Conservation (phyloP, 2,329 filamentous ascomycete genomes). For the Aspergillus caelatus region DNA sequence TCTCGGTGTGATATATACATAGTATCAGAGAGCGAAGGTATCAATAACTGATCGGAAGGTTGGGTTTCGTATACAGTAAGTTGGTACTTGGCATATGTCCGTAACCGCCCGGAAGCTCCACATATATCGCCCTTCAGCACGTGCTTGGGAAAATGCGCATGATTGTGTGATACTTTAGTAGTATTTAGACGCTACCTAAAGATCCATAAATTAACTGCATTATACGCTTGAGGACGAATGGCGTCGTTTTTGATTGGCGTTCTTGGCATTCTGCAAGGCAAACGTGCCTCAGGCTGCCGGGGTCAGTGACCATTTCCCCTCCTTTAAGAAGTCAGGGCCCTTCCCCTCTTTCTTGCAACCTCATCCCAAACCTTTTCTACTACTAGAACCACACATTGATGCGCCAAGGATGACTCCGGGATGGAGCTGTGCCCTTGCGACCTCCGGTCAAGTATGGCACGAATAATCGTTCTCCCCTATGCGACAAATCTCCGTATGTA, state of each 20-base stretch:
- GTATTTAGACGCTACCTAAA: not conserved
- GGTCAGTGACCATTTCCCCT: not conserved
- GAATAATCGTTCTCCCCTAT: constrained; percentile 5
- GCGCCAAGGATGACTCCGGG: constrained; percentile 3
- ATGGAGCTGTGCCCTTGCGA: constrained; percentile 5
- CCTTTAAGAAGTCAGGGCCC: not conserved
- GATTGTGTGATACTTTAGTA: not conserved
- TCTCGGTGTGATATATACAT: not conserved
- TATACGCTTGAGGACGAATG: not conserved
- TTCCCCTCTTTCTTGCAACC: constrained; percentile 1
- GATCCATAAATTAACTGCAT: not conserved
- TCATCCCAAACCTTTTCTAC: not conserved
- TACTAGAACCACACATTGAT: not conserved
- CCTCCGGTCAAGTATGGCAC: not conserved
- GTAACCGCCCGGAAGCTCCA: not conserved
- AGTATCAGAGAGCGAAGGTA: not conserved
- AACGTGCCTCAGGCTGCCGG: not conserved
- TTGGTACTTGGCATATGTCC: not conserved
- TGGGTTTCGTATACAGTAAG: not conserved
- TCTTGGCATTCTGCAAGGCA: not conserved
- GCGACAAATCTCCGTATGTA: constrained; percentile 6
- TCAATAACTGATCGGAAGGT: not conserved
- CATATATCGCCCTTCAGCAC: not conserved
- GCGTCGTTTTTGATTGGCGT: not conserved
- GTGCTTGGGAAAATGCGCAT: not conserved